Evolutionary conservation across 2,329 filamentous ascomycete species (phyloP), one percentile per base, ranked within the genome.

Genomic region (Claviceps africana): DNA sequence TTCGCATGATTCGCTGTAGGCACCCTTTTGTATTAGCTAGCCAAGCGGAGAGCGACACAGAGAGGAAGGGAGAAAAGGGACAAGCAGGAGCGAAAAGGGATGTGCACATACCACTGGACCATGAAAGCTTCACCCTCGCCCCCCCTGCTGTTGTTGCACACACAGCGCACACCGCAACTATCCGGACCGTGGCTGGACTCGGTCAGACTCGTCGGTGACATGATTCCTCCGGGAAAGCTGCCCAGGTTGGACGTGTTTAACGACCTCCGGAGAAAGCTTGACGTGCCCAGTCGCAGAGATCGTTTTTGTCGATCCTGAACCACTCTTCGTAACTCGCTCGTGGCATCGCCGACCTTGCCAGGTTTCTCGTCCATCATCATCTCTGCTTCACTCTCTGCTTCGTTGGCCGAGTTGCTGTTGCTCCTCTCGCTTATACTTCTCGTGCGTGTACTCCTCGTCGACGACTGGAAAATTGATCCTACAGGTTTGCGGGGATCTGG

Each of bases 271-370:
- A 37, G 35, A n/a, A 13, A 63, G 55, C 60, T 69, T 59, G 55
- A 56, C 50, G 55, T 60, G 1, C 56, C 60, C 47, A 60, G 56
- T 42, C 69, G 62, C 59, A 65, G 58, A 6, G 63, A 62, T 47
- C 69, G 66, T 58, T 71, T 73, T 53, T 74, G 72, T 15, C 77
- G 70, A 51, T 68, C 71, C 58, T 80, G 73, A 28, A 77, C 70
- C 31, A 83, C 68, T 60, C 78, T 82, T 21, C 75, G 73, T 46
- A 84, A 67, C 61, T 82, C 81, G 58, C 74, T 79, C 8, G 76
- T 70, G 2, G 81, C 81, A 61, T 83, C 78, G 10, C 79, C 76
- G 2, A 70, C 66, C 47, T 69, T 66, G 44, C 66, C 61, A 33
- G 63, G 59, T 15, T 65, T 56, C 31, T 77, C 73, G 51, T 78